Conservation (phyloP, 177 flowering plant species). For the Vitis hybrid region DNA sequence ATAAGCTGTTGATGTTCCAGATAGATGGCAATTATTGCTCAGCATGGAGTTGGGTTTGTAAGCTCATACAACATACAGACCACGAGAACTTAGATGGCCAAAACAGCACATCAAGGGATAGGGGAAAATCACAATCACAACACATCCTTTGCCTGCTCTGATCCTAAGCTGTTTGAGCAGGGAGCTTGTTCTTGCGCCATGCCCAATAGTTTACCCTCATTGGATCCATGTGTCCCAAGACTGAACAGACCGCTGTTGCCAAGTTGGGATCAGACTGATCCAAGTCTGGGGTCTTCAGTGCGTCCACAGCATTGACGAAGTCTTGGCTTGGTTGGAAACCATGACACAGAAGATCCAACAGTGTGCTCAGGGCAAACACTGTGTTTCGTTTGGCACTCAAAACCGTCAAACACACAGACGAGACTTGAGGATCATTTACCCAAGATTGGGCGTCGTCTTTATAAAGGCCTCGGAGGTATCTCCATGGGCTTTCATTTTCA, state of each 20-base stretch:
- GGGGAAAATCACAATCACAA: background rate
- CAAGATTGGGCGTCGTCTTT: constrained; percentile 48
- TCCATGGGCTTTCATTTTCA: constrained; percentile 95
- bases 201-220: constrained; percentile 77
- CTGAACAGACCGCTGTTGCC: constrained; percentile 52
- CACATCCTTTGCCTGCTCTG: background rate
- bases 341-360: constrained; percentile 75
- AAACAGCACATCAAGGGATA: background rate
- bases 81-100: no score
- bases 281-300: constrained; percentile 28
- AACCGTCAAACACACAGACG: constrained; percentile 62
- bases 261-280: constrained; percentile 33
- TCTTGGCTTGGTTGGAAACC: constrained; percentile 60
- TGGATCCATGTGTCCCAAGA: constrained; percentile 64
- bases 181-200: constrained; percentile 75
- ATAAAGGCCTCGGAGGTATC: constrained; percentile 88
- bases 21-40: no score
- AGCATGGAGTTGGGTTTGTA: no score
- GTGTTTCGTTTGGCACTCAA: constrained; percentile 33
- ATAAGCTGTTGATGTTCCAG: no score
- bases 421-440: constrained; percentile 48
- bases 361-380: constrained; percentile 70
- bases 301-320: constrained; percentile 47
- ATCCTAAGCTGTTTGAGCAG: constrained; percentile 16
- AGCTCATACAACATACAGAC: no score